phyloP scores from a whole-genome alignment of 495 filamentous ascomycete genomes.

The Neurospora cerealis region DNA sequence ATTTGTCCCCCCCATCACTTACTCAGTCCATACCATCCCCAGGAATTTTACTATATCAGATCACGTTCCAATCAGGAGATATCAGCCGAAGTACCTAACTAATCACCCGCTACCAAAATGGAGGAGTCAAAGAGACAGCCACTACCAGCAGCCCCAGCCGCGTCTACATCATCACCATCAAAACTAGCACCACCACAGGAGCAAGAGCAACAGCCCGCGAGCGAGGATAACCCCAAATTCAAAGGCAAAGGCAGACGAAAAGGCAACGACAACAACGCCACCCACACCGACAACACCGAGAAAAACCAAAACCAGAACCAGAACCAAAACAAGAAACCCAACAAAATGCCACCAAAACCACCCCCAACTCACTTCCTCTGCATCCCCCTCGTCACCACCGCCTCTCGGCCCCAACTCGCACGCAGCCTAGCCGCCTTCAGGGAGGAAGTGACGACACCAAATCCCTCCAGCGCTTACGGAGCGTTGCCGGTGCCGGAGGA shows the following conservation, averaged over 20 bases:
- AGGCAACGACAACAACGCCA: neutral
- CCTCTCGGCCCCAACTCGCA: conserved; percentile 54
- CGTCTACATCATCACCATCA: neutral
- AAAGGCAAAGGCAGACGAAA: neutral
- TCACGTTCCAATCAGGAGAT: neutral
- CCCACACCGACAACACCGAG: neutral
- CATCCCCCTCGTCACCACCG: conserved; percentile 59
- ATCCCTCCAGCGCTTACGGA: neutral
- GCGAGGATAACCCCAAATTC: neutral
- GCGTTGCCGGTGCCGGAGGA: conserved; percentile 38
- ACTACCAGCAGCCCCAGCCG: neutral
- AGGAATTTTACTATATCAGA: neutral
- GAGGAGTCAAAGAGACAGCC: neutral
- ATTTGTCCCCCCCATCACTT: neutral
- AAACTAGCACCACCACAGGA: neutral
- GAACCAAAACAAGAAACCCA: conserved; percentile 2
- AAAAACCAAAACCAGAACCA: neutral
- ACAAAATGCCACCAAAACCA: conserved; percentile 6
- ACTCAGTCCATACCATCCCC: neutral
- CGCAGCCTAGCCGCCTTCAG: conserved; percentile 50
- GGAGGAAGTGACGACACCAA: conserved; percentile 35
- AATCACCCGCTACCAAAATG: neutral
- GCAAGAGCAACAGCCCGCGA: neutral
- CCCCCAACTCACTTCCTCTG: conserved; percentile 82
- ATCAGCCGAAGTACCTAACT: neutral